phyloP scores from a whole-genome alignment of 176 grass and related monocot genomes.

The Elaeis guineensis region DNA sequence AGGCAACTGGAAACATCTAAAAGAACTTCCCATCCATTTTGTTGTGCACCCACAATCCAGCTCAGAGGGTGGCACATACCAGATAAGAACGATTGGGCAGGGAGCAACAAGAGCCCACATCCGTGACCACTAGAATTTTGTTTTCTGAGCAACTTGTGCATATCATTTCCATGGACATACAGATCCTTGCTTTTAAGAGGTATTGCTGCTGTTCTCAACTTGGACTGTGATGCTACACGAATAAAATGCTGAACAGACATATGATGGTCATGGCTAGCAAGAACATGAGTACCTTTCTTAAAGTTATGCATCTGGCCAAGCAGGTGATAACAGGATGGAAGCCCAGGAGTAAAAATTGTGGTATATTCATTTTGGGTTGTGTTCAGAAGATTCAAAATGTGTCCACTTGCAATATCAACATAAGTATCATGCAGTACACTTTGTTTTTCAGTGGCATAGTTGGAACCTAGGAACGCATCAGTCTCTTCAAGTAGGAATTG shows the following conservation, averaged over 20 bases:
- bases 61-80: background rate
- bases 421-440: background rate
- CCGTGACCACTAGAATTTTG: background rate
- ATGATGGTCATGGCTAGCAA: background rate
- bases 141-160: background rate
- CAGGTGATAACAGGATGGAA: background rate
- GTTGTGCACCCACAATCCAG: background rate
- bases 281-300: background rate
- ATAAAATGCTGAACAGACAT: background rate
- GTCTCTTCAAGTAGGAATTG: background rate
- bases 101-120: background rate
- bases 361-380: background rate
- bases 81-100: background rate
- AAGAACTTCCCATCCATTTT: background rate
- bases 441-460: background rate
- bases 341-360: background rate
- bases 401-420: too few relatives aligned
- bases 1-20: constrained; percentile 5
- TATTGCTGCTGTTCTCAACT: background rate
- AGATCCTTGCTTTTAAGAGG: background rate
- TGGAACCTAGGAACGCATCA: background rate
- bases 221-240: background rate
- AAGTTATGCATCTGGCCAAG: background rate
- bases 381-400: background rate
- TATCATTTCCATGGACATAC: background rate